Conservation (phyloP, 352 stramenopile species). For the Globisporangium polare region DNA sequence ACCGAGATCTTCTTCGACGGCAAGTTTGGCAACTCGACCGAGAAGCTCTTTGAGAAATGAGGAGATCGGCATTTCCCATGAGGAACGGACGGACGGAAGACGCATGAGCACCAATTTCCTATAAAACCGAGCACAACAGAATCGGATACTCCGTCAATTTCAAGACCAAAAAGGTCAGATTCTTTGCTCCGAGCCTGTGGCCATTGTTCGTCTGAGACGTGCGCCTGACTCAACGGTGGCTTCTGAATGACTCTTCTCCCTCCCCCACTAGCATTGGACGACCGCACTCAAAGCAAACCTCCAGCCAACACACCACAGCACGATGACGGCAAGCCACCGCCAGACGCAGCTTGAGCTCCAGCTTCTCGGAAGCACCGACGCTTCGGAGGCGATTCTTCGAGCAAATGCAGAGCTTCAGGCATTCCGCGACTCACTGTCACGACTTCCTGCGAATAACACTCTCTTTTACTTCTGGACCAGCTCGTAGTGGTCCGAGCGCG, state of each 20-base stretch:
- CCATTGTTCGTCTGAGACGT: too few relatives aligned
- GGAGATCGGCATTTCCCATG: not conserved
- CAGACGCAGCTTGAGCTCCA: not conserved
- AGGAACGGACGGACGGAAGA: not conserved
- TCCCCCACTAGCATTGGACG: too few relatives aligned
- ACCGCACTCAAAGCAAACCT: not conserved
- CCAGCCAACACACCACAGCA: too few relatives aligned
- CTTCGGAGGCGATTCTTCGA: not conserved
- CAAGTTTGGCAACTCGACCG: slow-evolving; percentile 71
- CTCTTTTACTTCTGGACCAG: too few relatives aligned
- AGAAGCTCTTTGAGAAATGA: slow-evolving; percentile 38
- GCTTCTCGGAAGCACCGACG: not conserved
- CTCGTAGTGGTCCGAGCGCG: too few relatives aligned
- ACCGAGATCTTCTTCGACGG: slow-evolving; percentile 83
- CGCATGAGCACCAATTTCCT: not conserved
- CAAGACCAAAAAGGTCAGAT: too few relatives aligned
- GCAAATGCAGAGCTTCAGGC: not conserved
- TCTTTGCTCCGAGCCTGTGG: too few relatives aligned
- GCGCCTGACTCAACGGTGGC: too few relatives aligned
- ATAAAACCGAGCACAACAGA: not conserved
- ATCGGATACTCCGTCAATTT: not conserved
- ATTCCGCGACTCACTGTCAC: not conserved
- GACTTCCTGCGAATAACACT: not conserved
- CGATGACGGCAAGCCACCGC: not conserved
- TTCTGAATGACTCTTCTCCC: too few relatives aligned